Percentiles rank a stretch among this genome's conserved stretches.
These are phyloP conservation scores for Phialophora chinensis DNA, from an alignment of 2,329 filamentous ascomycete genomes.

Conservation along the genomic window DNA sequence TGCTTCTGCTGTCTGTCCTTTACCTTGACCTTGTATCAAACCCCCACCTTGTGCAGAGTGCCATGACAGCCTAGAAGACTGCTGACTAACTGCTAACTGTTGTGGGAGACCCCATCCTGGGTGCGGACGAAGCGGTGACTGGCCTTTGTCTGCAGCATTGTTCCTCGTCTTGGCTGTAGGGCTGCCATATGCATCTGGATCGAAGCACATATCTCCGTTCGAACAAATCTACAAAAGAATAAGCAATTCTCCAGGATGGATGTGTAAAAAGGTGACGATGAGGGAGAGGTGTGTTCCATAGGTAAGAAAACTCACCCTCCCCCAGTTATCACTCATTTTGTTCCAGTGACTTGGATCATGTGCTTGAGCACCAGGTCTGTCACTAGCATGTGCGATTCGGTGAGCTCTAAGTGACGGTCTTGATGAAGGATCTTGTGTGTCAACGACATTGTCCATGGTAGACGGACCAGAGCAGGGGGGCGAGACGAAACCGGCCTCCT, in stretches of 20 bases:
- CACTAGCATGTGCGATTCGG: conserved; percentile 6
- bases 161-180: conserved; percentile 7
- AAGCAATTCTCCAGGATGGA: background rate
- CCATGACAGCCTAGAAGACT: background rate
- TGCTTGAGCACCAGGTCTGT: background rate
- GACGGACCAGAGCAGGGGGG: background rate
- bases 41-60: background rate
- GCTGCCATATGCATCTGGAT: conserved; percentile 18
- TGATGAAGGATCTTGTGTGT: background rate
- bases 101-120: conserved; percentile 12
- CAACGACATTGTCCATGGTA: background rate
- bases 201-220: conserved; percentile 6
- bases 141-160: background rate
- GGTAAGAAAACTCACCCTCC: conserved; percentile 2
- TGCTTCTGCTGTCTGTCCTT: background rate
- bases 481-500: background rate
- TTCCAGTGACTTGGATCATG: background rate
- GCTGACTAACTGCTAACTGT: background rate
- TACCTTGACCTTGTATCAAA: background rate
- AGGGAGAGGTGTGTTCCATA: background rate
- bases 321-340: background rate
- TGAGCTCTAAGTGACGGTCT: background rate
- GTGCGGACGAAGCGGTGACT: background rate
- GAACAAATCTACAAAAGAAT: background rate
- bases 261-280: background rate